Evolutionary conservation across 805 yeast genomes (phyloP).

Genomic region (Metschnikowia matae): DNA sequence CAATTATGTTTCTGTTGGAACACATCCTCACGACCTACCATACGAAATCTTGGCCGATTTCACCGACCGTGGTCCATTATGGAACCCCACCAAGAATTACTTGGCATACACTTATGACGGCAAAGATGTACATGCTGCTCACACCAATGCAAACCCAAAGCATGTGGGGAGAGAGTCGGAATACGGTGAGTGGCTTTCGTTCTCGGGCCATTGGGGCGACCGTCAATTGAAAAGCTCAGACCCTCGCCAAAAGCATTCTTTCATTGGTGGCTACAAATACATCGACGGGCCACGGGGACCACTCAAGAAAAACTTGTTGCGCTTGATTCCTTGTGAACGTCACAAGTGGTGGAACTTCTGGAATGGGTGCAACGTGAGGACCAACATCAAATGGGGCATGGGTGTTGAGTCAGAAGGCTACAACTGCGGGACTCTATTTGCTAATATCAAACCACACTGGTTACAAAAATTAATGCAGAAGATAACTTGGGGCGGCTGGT

Average conservation of each 20-base stretch:
- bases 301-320: slow-evolving; percentile 63
- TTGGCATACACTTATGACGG: slow-evolving; percentile 81
- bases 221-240: slow-evolving; percentile 60
- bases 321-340: slow-evolving; percentile 75
- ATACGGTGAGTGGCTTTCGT: slow-evolving; percentile 76
- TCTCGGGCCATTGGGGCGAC: slow-evolving; percentile 90
- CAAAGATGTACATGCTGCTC: slow-evolving; percentile 38
- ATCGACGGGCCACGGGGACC: slow-evolving; percentile 96
- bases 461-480: slow-evolving; percentile 45
- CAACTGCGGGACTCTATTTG: slow-evolving; percentile 67
- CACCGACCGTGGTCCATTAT: slow-evolving; percentile 90
- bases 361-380: slow-evolving; percentile 76
- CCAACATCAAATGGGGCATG: slow-evolving; percentile 71
- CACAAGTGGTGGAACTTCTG: slow-evolving; percentile 91
- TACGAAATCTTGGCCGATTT: slow-evolving; percentile 87
- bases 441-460: slow-evolving; percentile 49
- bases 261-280: slow-evolving; percentile 79
- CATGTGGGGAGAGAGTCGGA: slow-evolving; percentile 48
- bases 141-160: slow-evolving; percentile 37
- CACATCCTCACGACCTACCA: slow-evolving; percentile 93
- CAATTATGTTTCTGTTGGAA: slow-evolving; percentile 92
- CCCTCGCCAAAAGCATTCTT: slow-evolving; percentile 79
- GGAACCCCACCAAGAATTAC: slow-evolving; percentile 88
- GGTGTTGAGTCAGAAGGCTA: slow-evolving; percentile 88
- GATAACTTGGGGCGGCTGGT: slow-evolving; percentile 59